Conservation (phyloP, 805 yeast species). For the Ogataea populi-albae region DNA sequence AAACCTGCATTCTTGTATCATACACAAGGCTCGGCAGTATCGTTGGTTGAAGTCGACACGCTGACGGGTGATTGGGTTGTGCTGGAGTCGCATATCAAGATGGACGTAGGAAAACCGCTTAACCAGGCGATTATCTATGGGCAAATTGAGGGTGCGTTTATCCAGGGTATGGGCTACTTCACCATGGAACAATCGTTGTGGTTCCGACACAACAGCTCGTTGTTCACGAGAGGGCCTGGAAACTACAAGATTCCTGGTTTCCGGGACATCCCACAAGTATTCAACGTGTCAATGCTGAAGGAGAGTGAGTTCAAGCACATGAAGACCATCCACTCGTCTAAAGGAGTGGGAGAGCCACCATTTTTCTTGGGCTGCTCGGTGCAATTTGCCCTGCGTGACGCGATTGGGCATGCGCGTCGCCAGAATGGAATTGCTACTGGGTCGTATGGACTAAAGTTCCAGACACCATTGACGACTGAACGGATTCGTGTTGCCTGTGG, state of each 20-base stretch:
- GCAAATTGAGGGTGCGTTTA: constrained; percentile 49
- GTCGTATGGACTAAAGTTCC: constrained; percentile 26
- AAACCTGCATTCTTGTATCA: constrained; percentile 45
- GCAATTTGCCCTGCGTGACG: constrained; percentile 44
- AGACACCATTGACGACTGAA: constrained; percentile 44
- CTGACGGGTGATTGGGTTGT: constrained; percentile 48
- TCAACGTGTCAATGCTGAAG: constrained; percentile 39
- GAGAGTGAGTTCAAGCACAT: constrained; percentile 42
- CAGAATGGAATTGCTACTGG: constrained; percentile 28
- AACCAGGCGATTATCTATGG: constrained; percentile 50
- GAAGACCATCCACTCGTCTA: constrained; percentile 42
- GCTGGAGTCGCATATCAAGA: constrained; percentile 40
- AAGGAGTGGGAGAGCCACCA: constrained; percentile 54
- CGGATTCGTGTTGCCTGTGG: constrained; percentile 40
- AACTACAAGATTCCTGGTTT: constrained; percentile 50
- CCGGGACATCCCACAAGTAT: constrained; percentile 44
- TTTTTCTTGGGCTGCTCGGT: constrained; percentile 42
- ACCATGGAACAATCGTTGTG: constrained; percentile 48
- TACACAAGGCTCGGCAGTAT: constrained; percentile 45
- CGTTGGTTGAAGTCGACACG: constrained; percentile 44
- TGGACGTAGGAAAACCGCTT: constrained; percentile 48
- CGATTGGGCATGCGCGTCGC: constrained; percentile 36
- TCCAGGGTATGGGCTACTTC: constrained; percentile 49
- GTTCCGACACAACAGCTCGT: constrained; percentile 39
- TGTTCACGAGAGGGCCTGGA: constrained; percentile 49